Evolutionary conservation across 352 stramenopile genomes (phyloP), one percentile per base, ranked within the genome.

Genomic region (Pythium angustatum): DNA sequence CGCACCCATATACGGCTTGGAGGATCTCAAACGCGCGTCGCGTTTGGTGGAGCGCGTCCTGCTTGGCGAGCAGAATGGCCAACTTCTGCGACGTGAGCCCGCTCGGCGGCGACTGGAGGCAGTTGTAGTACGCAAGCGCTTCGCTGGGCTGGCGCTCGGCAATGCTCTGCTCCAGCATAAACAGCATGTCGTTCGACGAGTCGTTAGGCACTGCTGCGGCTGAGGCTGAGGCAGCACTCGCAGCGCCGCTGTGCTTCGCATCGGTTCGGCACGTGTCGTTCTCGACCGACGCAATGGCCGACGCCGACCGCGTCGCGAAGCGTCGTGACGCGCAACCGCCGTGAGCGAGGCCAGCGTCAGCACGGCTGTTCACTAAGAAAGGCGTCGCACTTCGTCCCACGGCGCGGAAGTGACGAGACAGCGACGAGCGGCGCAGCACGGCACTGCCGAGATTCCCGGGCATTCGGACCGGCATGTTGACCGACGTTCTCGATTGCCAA

Each of bases 41-140:
- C 70, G 71, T 62, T 27, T 74, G 64, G 22, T 79, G 64, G 5
- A 72, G 50, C 27, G 63, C 43, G 0, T 68, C 75, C 27, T 76
- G 76, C 53, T 88, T 90, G 19, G 80, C 78, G 5, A 91, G 63
- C 15, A 90, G 64, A 52, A 91, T 73, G 48, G 79, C 80, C n/a
- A 91, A 67, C 36, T 75, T 79, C 69, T 90, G 80, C 54, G 78
- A 69, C 7, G 85, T 58, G 28, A 70, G 22, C 7, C 64, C 56
- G 49, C 52, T 72, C 53, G 69, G 75, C n/a, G 57, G 58, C 5
- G 6, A 70, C 57, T 76, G 27, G 38, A 91, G 59, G 34, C 54
- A 68, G 59, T 91, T 71, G 47, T 88, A 87, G 30, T 75, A 71
- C 31, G 62, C 68, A 17, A 91, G 68, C 17, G 82, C 82, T 28